Percentiles rank a stretch among this genome's conserved stretches.
Conservation (phyloP, 2,329 filamentous ascomycete species). For the Cadophora sp. region DNA sequence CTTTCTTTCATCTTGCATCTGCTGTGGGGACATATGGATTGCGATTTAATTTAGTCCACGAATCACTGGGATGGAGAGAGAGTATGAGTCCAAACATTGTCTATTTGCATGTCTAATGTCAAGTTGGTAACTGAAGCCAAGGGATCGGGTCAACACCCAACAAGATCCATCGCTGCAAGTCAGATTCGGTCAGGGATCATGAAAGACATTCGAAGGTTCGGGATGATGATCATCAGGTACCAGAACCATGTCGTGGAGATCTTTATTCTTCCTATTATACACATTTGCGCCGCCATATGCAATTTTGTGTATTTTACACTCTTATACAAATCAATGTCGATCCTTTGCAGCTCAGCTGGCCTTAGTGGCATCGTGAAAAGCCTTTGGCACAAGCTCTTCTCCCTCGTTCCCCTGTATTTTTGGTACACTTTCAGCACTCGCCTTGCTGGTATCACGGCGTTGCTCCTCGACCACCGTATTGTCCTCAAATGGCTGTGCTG, state of each 20-base stretch:
- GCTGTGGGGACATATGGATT: neutral
- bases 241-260: slow-evolving; percentile 28
- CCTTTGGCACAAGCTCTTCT: slow-evolving; percentile 55
- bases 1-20: slow-evolving; percentile 2
- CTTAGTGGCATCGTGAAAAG: slow-evolving; percentile 51
- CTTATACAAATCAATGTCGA: slow-evolving; percentile 31
- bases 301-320: slow-evolving; percentile 33
- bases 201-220: neutral
- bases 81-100: neutral
- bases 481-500: neutral
- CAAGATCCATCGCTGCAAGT: slow-evolving; percentile 3
- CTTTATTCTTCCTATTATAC: slow-evolving; percentile 32
- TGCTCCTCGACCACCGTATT: slow-evolving; percentile 34
- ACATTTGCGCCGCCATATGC: slow-evolving; percentile 27
- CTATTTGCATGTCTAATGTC: neutral
- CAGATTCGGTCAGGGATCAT: slow-evolving; percentile 10
- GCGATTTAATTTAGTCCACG: neutral
- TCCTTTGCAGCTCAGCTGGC: slow-evolving; percentile 30
- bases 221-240: slow-evolving; percentile 17
- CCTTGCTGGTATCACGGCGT: slow-evolving; percentile 39
- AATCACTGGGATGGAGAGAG: neutral
- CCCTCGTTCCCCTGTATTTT: slow-evolving; percentile 45
- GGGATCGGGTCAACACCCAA: too few species aligned
- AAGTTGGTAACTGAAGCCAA: neutral
- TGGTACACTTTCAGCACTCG: slow-evolving; percentile 29